Percentiles rank a stretch among this genome's conserved stretches.
Conservation (phyloP, 73 alveolate genomes). For the Stentor coeruleus region DNA sequence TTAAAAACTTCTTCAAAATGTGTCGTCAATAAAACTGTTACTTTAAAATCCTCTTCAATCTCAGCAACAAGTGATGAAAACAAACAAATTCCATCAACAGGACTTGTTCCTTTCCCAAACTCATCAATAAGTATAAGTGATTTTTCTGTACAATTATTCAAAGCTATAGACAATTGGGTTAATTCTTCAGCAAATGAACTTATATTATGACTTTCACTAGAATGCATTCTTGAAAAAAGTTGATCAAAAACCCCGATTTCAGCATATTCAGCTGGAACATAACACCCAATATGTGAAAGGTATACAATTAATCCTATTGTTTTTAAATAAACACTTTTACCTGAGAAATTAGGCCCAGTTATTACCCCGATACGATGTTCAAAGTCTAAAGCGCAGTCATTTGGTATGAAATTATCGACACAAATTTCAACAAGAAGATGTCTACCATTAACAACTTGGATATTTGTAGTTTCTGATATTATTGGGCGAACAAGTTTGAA, state of each 20-base stretch:
- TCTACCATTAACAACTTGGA: constrained; percentile 16
- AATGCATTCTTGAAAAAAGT: constrained; percentile 62
- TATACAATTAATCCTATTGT: constrained; percentile 61
- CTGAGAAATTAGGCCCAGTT: constrained; percentile 66
- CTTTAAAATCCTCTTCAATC: constrained; percentile 35
- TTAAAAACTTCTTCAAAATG: constrained; percentile 57
- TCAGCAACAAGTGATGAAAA: constrained; percentile 42
- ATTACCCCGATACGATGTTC: constrained; percentile 43
- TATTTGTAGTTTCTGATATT: neutral
- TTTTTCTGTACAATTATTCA: constrained; percentile 40
- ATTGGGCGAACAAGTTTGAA: neutral
- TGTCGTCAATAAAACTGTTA: constrained; percentile 51
- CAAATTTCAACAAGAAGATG: constrained; percentile 19
- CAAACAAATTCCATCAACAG: constrained; percentile 54
- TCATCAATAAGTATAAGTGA: constrained; percentile 60
- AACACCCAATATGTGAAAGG: constrained; percentile 63
- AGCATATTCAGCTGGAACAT: constrained; percentile 60
- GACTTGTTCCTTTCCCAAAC: constrained; percentile 65
- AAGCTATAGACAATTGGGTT: constrained; percentile 49
- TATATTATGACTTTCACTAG: constrained; percentile 46
- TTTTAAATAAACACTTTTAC: constrained; percentile 56
- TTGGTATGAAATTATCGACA: neutral
- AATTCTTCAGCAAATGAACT: constrained; percentile 58
- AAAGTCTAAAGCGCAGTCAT: constrained; percentile 10
- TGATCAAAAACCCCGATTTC: constrained; percentile 56